Evolutionary conservation across 352 stramenopile genomes (phyloP).

Genomic region (Phytopythium helicoides): DNA sequence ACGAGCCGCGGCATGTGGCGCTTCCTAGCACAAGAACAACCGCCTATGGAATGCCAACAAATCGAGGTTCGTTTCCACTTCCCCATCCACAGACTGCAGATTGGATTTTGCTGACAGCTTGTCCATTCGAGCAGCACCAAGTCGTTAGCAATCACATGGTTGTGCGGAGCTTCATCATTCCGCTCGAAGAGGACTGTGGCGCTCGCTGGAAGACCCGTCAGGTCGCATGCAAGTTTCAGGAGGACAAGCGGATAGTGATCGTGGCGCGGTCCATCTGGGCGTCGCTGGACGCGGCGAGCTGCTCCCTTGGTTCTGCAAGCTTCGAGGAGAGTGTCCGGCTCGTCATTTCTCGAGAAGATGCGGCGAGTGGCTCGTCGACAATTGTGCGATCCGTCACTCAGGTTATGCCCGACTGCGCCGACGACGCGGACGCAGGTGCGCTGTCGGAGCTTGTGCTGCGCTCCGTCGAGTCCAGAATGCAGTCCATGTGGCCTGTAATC

Average conservation of each 20-base stretch:
- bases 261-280: slow-evolving; percentile 1
- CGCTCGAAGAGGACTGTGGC: background rate
- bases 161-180: background rate
- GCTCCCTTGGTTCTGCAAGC: background rate
- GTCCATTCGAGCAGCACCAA: slow-evolving; percentile 1
- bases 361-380: background rate
- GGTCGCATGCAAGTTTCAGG: background rate
- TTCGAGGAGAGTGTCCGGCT: background rate
- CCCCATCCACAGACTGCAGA: too few species aligned
- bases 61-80: background rate
- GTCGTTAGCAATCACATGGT: background rate
- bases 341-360: background rate
- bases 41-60: background rate
- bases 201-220: background rate
- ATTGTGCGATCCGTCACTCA: background rate
- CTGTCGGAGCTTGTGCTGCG: slow-evolving; percentile 4
- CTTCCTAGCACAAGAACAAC: background rate
- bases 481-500: slow-evolving; percentile 2
- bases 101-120: too few species aligned
- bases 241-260: slow-evolving; percentile 1
- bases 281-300: background rate
- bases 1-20: slow-evolving; percentile 1
- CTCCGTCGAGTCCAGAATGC: background rate
- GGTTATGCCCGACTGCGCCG: background rate
- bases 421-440: background rate